A percentile compares a stretch with the other conserved stretches of the same genome.
Evolutionary conservation across 169 alveolate genomes (phyloP).

Genomic region (Eimeria necatrix): DNA sequence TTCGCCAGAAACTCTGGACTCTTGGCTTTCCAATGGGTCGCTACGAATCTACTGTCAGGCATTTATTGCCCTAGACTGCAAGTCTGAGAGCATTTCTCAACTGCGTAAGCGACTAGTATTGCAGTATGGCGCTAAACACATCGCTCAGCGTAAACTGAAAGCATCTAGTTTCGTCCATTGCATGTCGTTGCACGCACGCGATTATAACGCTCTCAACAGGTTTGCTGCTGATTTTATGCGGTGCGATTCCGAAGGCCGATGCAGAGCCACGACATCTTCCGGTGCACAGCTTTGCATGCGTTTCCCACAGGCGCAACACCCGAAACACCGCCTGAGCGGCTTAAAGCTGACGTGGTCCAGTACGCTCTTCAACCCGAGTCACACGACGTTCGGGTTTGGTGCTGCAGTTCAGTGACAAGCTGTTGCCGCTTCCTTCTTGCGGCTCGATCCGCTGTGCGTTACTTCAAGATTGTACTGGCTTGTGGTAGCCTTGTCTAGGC

Average conservation of each 20-base stretch:
- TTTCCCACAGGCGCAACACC: background rate
- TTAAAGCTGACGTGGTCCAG: slow-evolving; percentile 55
- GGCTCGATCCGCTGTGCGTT: slow-evolving; percentile 64
- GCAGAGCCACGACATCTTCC: too few relatives aligned
- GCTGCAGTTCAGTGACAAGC: slow-evolving; percentile 69
- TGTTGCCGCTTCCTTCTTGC: slow-evolving; percentile 66
- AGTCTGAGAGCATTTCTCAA: background rate
- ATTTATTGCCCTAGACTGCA: slow-evolving; percentile 67
- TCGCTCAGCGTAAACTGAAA: too few relatives aligned
- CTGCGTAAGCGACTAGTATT: too few relatives aligned
- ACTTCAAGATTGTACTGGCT: background rate
- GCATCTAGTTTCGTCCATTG: too few relatives aligned
- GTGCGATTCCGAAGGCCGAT: too few relatives aligned
- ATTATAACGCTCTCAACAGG: too few relatives aligned
- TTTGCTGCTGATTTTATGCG: too few relatives aligned
- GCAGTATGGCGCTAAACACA: too few relatives aligned
- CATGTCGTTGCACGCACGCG: too few relatives aligned
- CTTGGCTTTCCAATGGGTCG: slow-evolving; percentile 79
- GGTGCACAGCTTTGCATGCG: too few relatives aligned
- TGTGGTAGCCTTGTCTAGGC: background rate
- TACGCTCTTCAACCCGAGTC: slow-evolving; percentile 65
- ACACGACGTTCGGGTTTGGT: slow-evolving; percentile 68
- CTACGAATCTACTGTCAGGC: slow-evolving; percentile 68
- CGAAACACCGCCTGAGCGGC: slow-evolving; percentile 38
- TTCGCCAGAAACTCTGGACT: slow-evolving; percentile 59